Percentiles rank a stretch among this genome's conserved stretches.
Evolutionary conservation across 2,329 filamentous ascomycete genomes (phyloP).

Genomic region (Fusarium clavum): DNA sequence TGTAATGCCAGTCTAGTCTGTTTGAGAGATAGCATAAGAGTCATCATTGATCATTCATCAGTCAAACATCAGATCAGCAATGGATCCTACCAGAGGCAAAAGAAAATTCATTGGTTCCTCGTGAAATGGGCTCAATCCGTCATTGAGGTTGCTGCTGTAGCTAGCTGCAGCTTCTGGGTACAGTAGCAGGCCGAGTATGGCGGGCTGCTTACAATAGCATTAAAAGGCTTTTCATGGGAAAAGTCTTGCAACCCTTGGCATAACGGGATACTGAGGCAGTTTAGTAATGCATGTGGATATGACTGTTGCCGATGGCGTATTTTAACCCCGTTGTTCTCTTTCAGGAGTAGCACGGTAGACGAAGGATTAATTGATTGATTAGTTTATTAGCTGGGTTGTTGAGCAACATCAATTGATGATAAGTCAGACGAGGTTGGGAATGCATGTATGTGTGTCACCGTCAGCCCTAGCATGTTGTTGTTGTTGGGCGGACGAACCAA

Average conservation of each 20-base stretch:
- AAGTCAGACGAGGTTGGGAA: constrained; percentile 17
- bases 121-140: neutral
- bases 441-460: constrained; percentile 14
- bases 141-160: constrained; percentile 5
- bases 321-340: neutral
- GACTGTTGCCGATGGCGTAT: constrained; percentile 4
- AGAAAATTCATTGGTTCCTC: constrained; percentile 15
- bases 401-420: constrained; percentile 14
- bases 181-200: constrained; percentile 4
- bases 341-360: neutral
- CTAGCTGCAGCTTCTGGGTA: constrained; percentile 15
- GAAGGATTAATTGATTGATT: neutral
- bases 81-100: constrained; percentile 1
- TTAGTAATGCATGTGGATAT: constrained; percentile 30
- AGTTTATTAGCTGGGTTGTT: constrained; percentile 1
- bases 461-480: constrained; percentile 39
- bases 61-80: neutral
- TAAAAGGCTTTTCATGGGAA: neutral
- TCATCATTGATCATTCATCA: constrained; percentile 40
- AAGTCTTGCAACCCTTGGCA: neutral
- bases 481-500: constrained; percentile 16
- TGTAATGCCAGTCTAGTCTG: constrained; percentile 8
- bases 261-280: constrained; percentile 17
- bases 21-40: constrained; percentile 33
- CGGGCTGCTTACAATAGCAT: constrained; percentile 43